phyloP scores from a whole-genome alignment of 768 basidiomycete genomes.

The Hygrocybe coccinea region DNA sequence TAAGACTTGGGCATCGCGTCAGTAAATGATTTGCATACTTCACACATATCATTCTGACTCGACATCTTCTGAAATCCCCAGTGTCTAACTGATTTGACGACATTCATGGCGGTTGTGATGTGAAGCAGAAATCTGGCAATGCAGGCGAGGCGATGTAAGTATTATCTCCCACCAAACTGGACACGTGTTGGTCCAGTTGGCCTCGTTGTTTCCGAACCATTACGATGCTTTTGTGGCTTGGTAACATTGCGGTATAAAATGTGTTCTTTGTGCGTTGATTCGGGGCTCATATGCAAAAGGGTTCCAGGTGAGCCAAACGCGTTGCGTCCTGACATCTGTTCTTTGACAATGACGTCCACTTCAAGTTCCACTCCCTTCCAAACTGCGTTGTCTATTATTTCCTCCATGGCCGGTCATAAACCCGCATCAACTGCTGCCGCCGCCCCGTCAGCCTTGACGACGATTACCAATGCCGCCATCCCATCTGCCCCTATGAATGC shows the following conservation, averaged over 20 bases:
- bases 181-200: slow-evolving; percentile 9
- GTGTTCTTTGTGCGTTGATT: too few species aligned
- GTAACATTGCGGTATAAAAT: too few species aligned
- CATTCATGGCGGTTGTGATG: slow-evolving; percentile 28
- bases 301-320: background rate
- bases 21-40: slow-evolving; percentile 29
- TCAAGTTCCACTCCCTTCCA: slow-evolving; percentile 15
- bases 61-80: slow-evolving; percentile 34
- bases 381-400: slow-evolving; percentile 39
- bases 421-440: slow-evolving; percentile 14
- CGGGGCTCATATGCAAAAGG: background rate
- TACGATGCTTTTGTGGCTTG: background rate
- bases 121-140: slow-evolving; percentile 20
- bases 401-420: slow-evolving; percentile 35
- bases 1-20: too few species aligned
- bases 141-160: slow-evolving; percentile 8
- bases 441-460: slow-evolving; percentile 24
- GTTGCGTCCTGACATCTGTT: slow-evolving; percentile 24
- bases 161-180: background rate
- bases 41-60: slow-evolving; percentile 42
- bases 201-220: slow-evolving; percentile 31
- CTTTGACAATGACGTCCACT: slow-evolving; percentile 37
- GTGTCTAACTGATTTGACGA: slow-evolving; percentile 40
- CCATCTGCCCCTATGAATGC: slow-evolving; percentile 31
- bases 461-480: slow-evolving; percentile 21